These are phyloP conservation scores for Mimosa bimucronata DNA, from an alignment of 306 rosid species.

Conservation along the genomic window DNA sequence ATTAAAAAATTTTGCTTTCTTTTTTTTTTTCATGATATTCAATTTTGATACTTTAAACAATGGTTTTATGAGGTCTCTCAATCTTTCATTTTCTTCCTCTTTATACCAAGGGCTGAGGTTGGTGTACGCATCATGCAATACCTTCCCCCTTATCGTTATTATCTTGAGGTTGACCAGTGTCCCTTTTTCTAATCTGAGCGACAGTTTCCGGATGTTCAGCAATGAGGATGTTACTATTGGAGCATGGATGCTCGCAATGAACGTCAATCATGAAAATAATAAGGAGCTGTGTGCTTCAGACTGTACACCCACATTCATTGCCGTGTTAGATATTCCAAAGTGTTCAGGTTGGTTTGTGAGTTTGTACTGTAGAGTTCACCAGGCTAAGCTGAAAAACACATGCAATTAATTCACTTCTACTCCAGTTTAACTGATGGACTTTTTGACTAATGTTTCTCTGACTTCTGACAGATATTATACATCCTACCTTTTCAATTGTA, in stretches of 20 bases:
- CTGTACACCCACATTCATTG: constrained; percentile 80
- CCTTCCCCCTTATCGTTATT: not conserved
- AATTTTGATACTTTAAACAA: not conserved
- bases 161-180: constrained; percentile 30
- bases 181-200: constrained; percentile 22
- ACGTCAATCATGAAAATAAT: constrained; percentile 82
- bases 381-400: not conserved
- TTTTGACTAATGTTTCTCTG: not conserved
- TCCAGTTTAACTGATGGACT: not conserved
- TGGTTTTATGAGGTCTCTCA: not conserved
- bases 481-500: constrained; percentile 2
- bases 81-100: not conserved
- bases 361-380: constrained; percentile 10
- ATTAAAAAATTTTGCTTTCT: not conserved
- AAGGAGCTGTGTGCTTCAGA: constrained; percentile 65
- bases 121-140: not conserved
- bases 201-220: constrained; percentile 98
- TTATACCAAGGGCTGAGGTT: not conserved
- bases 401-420: constrained; percentile 1
- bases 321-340: constrained; percentile 96
- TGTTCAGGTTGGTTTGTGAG: constrained; percentile 82
- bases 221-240: constrained; percentile 98
- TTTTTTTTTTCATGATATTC: not conserved
- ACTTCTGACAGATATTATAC: not conserved
- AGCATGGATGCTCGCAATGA: constrained; percentile 99